Base-by-base conservation (phyloP, 345 rosid species). In the Bretschneidera sinensis region DNA sequence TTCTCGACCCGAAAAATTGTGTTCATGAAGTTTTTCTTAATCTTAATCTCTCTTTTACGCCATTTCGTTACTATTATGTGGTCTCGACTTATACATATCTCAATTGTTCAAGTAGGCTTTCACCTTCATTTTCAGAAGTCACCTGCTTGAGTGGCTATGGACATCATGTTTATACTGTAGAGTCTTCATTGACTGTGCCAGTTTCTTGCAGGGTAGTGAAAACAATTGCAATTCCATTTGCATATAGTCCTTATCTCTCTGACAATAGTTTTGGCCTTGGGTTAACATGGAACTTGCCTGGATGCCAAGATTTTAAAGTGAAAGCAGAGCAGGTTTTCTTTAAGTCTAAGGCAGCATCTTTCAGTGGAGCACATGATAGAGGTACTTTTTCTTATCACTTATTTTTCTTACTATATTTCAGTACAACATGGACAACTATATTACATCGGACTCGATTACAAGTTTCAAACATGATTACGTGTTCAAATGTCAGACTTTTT, bases 181-280 rank as follows among this genome's bases (percentile, higher is more conserved):
- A 78, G 39, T 22, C 79, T 49, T 63, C 63, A 25, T 28, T 39
- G 16, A 49, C 21, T 0, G 21, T 68, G 52, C 85, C 80, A 0
- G 61, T 20, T 21, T 75, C 73, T 55, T 86, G 92, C 69, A 60
- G 63, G 63, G 22, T 24, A 18, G 56, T 81, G 43, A 83, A 69
- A 64, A 74, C 77, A 7, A 73, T 79, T n/a, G 78, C 80, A n/a
- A 79, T 86, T 25, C 92, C 89, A 14, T 78, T 81, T 69, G 39
- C 76, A 5, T 83, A 77, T 17, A 76, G 78, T 71, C 79, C 85
- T 57, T 83, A 76, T 65, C 68, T 86, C 45, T 56, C 86, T 28
- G 92, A 78, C 25, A 67, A 51, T 52, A 70, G 76, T 48, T 83
- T 86, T 33, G 92, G 92, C 16, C 89, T 86, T 5, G 71, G 78